phyloP scores from a whole-genome alignment of 176 grass and related monocot species.

The Zoysia japonica region DNA sequence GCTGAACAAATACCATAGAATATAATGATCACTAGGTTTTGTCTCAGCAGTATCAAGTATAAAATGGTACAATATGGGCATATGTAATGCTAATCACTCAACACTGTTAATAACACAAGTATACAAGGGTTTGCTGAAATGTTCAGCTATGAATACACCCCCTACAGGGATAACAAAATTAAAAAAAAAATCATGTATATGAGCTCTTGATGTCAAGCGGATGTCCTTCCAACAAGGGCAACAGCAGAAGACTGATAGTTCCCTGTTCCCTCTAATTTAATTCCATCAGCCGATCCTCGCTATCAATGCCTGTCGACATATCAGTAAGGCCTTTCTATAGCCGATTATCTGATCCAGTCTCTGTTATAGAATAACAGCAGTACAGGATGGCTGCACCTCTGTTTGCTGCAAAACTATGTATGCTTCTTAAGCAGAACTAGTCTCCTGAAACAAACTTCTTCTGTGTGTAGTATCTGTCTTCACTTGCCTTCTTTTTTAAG shows the following conservation, averaged over 20 bases:
- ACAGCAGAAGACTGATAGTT: conserved; percentile 32
- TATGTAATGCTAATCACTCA: conserved; percentile 42
- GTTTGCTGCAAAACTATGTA: conserved; percentile 37
- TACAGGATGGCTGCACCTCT: conserved; percentile 26
- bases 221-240: conserved; percentile 30
- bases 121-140: conserved; percentile 46
- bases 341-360: conserved; percentile 31
- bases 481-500: conserved; percentile 80
- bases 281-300: conserved; percentile 20
- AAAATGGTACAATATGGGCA: conserved; percentile 37
- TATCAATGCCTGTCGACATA: conserved; percentile 34
- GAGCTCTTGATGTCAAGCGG: conserved; percentile 40
- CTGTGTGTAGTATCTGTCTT: conserved; percentile 78
- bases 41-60: conserved; percentile 23
- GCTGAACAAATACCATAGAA: neutral
- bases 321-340: conserved; percentile 41
- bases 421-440: conserved; percentile 40
- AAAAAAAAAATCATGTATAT: conserved; percentile 53
- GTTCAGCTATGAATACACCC: conserved; percentile 45
- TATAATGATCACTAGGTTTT: neutral
- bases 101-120: conserved; percentile 40
- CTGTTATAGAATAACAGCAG: conserved; percentile 46
- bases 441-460: conserved; percentile 86
- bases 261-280: conserved; percentile 17
- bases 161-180: conserved; percentile 39